These are phyloP conservation scores for Salix suchowensis DNA, from an alignment of 345 rosid genomes.

Conservation along the genomic window DNA sequence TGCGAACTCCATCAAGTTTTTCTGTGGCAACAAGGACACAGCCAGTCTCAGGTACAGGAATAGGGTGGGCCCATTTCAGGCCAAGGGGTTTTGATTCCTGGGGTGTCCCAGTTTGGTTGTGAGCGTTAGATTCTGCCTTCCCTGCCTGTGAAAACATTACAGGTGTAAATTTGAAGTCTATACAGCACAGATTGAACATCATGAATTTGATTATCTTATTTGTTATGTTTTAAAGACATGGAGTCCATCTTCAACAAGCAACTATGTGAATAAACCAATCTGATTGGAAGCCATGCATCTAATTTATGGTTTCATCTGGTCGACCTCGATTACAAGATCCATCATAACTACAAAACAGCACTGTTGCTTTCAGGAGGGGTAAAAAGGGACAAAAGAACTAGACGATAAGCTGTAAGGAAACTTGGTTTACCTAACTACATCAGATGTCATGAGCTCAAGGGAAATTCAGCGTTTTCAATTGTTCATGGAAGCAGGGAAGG, in stretches of 20 bases:
- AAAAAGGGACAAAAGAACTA: background rate
- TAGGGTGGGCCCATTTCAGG: conserved; percentile 89
- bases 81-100: conserved; percentile 52
- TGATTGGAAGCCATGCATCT: background rate
- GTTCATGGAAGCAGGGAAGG: background rate
- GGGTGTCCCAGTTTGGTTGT: conserved; percentile 34
- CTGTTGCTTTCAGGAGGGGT: background rate
- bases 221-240: background rate
- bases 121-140: conserved; percentile 50
- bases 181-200: background rate
- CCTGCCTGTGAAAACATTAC: conserved; percentile 39
- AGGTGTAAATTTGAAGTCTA: background rate
- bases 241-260: background rate
- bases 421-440: background rate
- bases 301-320: background rate
- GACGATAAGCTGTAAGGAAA: background rate
- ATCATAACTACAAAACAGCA: background rate
- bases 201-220: background rate
- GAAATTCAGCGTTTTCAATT: background rate
- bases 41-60: conserved; percentile 84
- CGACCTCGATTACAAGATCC: background rate
- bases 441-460: background rate
- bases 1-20: conserved; percentile 77
- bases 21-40: conserved; percentile 93
- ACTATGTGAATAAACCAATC: background rate